A percentile compares a stretch with the other conserved stretches of the same genome.
Evolutionary conservation across 345 rosid species (phyloP).

Genomic region (Hibiscus syriacus): DNA sequence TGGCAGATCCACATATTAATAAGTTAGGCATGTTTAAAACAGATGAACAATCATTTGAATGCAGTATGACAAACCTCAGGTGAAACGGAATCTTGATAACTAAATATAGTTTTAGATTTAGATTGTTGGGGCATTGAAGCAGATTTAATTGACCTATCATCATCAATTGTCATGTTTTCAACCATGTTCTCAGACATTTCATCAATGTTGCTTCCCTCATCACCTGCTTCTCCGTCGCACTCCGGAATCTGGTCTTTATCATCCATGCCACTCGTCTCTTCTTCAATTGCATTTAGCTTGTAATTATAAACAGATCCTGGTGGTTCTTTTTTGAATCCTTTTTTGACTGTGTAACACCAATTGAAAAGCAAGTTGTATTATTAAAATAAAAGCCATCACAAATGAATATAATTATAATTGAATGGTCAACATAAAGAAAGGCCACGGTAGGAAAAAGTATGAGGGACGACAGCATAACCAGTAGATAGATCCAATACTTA

Average conservation of each 20-base stretch:
- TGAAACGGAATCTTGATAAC: conserved; percentile 39
- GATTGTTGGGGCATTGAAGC: conserved; percentile 32
- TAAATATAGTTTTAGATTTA: conserved; percentile 34
- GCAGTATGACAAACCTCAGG: conserved; percentile 57
- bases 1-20: conserved; percentile 15
- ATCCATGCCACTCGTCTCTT: conserved; percentile 24
- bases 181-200: conserved; percentile 45
- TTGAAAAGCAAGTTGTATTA: conserved; percentile 1
- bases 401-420: neutral
- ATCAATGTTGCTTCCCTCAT: conserved; percentile 38
- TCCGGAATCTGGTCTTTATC: conserved; percentile 28
- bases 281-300: conserved; percentile 33
- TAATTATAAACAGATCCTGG: conserved; percentile 23
- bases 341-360: conserved; percentile 45
- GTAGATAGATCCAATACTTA: neutral
- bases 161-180: conserved; percentile 29
- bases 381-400: conserved; percentile 2
- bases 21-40: neutral
- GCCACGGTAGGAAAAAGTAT: neutral
- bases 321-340: conserved; percentile 39
- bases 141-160: conserved; percentile 27
- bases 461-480: neutral
- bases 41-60: neutral
- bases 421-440: neutral
- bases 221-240: conserved; percentile 29